Percentiles rank a stretch among this genome's conserved stretches.
phyloP scores from a whole-genome alignment of 179 eudicot genomes.

The Spergularia azorica region DNA sequence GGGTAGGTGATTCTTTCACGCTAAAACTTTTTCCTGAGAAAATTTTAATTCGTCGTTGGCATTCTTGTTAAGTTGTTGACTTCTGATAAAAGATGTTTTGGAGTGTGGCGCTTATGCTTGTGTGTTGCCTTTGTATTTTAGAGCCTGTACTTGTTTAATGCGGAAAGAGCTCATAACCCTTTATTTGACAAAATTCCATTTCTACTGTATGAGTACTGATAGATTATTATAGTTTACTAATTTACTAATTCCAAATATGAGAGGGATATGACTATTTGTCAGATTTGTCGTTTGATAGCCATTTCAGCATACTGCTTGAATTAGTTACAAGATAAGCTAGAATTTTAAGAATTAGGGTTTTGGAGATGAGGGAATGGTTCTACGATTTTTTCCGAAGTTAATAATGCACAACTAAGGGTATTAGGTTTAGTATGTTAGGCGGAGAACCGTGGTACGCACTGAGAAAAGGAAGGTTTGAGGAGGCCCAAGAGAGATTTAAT shows the following conservation, averaged over 20 bases:
- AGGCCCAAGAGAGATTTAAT: too few relatives aligned
- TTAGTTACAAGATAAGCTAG: background rate
- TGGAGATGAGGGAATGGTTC: too few relatives aligned
- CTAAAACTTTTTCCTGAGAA: background rate
- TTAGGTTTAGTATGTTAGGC: background rate
- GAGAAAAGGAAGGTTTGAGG: background rate
- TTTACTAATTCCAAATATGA: too few relatives aligned
- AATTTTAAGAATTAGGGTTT: background rate
- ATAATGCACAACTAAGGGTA: background rate
- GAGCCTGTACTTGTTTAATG: background rate
- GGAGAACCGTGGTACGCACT: background rate
- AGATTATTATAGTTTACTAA: too few relatives aligned
- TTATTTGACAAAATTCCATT: too few relatives aligned
- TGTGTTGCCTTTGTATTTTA: background rate
- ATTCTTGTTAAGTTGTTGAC: background rate
- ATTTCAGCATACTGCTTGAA: too few relatives aligned
- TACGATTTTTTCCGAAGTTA: background rate
- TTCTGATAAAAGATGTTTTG: background rate
- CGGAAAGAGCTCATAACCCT: too few relatives aligned
- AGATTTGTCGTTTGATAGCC: too few relatives aligned
- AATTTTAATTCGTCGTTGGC: background rate
- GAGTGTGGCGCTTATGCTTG: background rate
- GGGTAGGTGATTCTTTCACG: constrained; percentile 52
- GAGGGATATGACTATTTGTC: too few relatives aligned
- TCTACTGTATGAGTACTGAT: too few relatives aligned